These are phyloP conservation scores for Pisolithus marmoratus DNA, from an alignment of 768 basidiomycete species.

Conservation along the genomic window DNA sequence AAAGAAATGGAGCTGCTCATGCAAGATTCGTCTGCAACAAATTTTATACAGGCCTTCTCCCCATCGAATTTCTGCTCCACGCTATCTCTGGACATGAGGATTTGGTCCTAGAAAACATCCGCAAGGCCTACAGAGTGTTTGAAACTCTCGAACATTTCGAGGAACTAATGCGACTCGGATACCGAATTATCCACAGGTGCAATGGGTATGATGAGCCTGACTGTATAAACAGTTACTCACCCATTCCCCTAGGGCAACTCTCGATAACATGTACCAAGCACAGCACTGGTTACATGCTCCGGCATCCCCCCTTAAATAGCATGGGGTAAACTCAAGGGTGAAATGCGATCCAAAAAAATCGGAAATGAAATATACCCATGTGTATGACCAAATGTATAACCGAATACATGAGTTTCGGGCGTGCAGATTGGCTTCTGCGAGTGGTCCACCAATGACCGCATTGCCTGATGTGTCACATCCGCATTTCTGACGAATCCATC, in stretches of 20 bases:
- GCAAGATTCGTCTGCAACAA: conserved; percentile 98
- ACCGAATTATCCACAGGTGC: conserved; percentile 75
- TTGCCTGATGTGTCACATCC: too few relatives aligned
- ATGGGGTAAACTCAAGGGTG: too few relatives aligned
- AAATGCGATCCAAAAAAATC: too few relatives aligned
- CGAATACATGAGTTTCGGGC: too few relatives aligned
- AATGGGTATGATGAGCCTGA: conserved; percentile 42
- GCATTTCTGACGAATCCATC: too few relatives aligned
- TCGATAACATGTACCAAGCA: conserved; percentile 93
- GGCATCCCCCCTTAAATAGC: too few relatives aligned
- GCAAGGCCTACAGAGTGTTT: conserved; percentile 75
- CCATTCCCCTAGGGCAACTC: conserved; percentile 45
- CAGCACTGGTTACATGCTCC: too few relatives aligned
- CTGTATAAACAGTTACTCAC: background rate
- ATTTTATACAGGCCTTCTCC: conserved; percentile 86
- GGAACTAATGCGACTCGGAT: conserved; percentile 74
- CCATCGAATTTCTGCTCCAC: conserved; percentile 98
- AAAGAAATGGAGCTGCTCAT: conserved; percentile 95
- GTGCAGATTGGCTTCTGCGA: too few relatives aligned
- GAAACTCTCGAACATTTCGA: conserved; percentile 68
- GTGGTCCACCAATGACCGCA: too few relatives aligned
- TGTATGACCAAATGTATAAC: too few relatives aligned
- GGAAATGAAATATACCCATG: too few relatives aligned
- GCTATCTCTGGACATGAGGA: conserved; percentile 99
- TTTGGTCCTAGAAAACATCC: conserved; percentile 73